A percentile compares a stretch with the other conserved stretches of the same genome.
Conservation (phyloP, 2,329 filamentous ascomycete species). For the Botrytis porri region DNA sequence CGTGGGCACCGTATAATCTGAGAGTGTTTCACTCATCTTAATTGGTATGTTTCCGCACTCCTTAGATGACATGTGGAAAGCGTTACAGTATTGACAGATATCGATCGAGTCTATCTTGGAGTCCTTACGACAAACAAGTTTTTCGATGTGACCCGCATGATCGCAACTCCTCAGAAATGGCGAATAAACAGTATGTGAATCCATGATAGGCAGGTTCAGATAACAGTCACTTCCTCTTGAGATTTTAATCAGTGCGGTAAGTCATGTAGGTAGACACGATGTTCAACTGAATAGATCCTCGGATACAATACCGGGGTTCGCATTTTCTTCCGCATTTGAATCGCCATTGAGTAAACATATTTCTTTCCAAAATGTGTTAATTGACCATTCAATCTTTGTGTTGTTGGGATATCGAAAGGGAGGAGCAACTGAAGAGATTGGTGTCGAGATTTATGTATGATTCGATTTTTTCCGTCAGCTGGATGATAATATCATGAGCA, state of each 20-base stretch:
- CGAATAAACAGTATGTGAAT: not conserved
- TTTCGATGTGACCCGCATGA: not conserved
- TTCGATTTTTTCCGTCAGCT: not conserved
- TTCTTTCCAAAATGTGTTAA: not conserved
- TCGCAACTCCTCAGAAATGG: not conserved
- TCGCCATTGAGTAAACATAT: not conserved
- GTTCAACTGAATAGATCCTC: not conserved
- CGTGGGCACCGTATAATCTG: not conserved
- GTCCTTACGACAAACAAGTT: not conserved
- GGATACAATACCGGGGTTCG: not conserved
- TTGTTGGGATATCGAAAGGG: not conserved
- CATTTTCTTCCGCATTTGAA: not conserved
- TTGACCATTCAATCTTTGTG: not conserved
- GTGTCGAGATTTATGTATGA: not conserved
- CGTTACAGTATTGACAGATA: not conserved
- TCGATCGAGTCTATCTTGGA: not conserved
- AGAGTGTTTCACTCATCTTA: slow-evolving; percentile 3
- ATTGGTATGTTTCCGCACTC: not conserved
- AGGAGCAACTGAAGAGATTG: too few species aligned
- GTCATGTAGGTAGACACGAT: not conserved
- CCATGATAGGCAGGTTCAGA: not conserved
- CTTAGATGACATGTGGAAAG: not conserved
- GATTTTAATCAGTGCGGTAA: not conserved
- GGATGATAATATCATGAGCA: not conserved
- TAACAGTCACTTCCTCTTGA: not conserved